Evolutionary conservation across 139 green algal genomes (phyloP), one percentile per base, ranked within the genome.

Genomic region (Chlorella sorokiniana): DNA sequence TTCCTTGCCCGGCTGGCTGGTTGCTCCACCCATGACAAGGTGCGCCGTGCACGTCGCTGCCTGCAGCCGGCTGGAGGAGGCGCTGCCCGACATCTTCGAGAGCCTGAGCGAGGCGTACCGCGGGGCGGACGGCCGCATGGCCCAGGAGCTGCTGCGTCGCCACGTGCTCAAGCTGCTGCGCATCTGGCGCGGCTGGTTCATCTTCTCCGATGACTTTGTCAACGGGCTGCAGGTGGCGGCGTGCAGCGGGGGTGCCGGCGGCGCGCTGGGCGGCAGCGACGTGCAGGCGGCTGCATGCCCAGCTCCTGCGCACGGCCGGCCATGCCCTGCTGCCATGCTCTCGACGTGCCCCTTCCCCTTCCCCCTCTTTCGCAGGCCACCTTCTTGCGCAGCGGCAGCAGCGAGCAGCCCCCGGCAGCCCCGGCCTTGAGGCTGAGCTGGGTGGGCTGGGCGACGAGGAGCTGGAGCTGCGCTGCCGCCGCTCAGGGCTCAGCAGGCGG

Each of bases 191-290:
- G 89, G 93, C 54, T 93, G 93, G 83, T 97, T 91, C 87, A 90
- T 98, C 59, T 98, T 98, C 86, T 84, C 79, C 8, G 93, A 97
- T 48, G 94, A 98, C 81, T 97, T 91, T 86, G 81, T 98, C 20
- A 96, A 96, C 48, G 94, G 94, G 35, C 86, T 98, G 52, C 93
- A 96, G 90, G 91, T 91, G 38, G 18, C 40, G 18, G 7, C 41
- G 11, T 2, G 69, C 6, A 44, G 25, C n/a, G 44, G 48, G 48
- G 48, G 11, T 11, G 48, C 14, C 14, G 48, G 48, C 16, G 48
- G 48, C 14, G 48, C 14, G 48, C 14, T 59, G 48, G 48, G n/a
- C n/a, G n/a, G n/a, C n/a, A n/a, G n/a, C n/a, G n/a, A n/a, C n/a
- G n/a, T n/a, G n/a, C n/a, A n/a, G n/a, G 11, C 48, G 16, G 48